Conservation (phyloP, 495 filamentous ascomycete species). For the Cryomyces minteri region DNA sequence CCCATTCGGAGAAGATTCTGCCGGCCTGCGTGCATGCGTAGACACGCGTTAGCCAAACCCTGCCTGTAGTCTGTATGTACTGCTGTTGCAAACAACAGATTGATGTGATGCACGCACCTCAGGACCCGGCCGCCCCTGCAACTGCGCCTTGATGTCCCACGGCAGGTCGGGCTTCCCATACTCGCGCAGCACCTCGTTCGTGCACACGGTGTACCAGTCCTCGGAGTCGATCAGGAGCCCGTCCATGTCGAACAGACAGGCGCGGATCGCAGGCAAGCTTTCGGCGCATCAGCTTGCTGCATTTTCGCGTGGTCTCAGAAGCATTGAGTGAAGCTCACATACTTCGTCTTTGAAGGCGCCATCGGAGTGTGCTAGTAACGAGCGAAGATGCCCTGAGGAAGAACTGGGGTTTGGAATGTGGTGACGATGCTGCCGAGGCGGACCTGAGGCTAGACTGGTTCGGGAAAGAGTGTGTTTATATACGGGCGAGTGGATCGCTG, state of each 20-base stretch:
- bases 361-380: not conserved
- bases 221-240: constrained; percentile 88
- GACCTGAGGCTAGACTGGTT: too few species aligned
- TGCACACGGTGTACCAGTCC: constrained; percentile 72
- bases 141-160: constrained; percentile 83
- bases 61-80: not conserved
- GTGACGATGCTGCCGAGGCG: too few species aligned
- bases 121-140: constrained; percentile 79
- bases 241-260: constrained; percentile 98
- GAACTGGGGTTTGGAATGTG: too few species aligned
- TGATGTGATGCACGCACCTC: constrained; percentile 29
- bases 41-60: not conserved
- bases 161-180: constrained; percentile 57
- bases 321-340: not conserved
- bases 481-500: too few species aligned
- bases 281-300: constrained; percentile 2
- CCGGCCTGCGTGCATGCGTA: constrained; percentile 22
- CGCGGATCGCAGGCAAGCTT: constrained; percentile 49
- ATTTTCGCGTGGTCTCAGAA: not conserved
- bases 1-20: constrained; percentile 63
- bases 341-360: not conserved
- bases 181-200: constrained; percentile 61
- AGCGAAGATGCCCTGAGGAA: too few species aligned
- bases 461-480: too few species aligned
- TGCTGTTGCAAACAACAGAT: constrained; percentile 9